Evolutionary conservation across 306 rosid species (phyloP), one percentile per base, ranked within the genome.

Genomic region (Aeschynomene evenia): DNA sequence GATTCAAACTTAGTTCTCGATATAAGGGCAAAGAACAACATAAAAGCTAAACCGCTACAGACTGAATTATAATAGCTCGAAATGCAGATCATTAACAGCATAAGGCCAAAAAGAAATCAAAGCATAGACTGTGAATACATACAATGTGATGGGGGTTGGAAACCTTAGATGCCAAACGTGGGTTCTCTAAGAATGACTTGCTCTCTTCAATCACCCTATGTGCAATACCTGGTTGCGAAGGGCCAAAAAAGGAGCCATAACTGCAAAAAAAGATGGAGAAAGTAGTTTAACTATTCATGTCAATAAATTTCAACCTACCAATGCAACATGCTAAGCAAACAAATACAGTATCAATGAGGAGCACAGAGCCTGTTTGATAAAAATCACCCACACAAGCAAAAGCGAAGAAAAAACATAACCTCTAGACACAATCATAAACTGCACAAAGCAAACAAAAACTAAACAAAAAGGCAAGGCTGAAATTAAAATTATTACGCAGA

Each of bases 131-230:
- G 21, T 26, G 6, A 48, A 52, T 63, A 76, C 90, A 46, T 84
- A 92, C 96, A 20, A 23, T 49, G 31, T 85, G 88, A 61, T 1
- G 67, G 61, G 81, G 26, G 29, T 78, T 79, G 26, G 89, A 66
- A 61, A 63, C 31, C 73, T 72, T 81, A 39, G 90, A 51, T 12
- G 87, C 70, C 83, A 89, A 78, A 68, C 89, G 95, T 70, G 80
- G 80, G 75, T 72, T 92, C 80, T 89, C 96, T 67, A 87, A 66
- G 37, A 92, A 49, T 1, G 96, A 87, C 79, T 87, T 89, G 89
- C 92, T 87, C 83, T 92, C 98, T 76, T 92, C 95, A 62, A 92
- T 89, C 45, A 92, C 98, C 84, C 98, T 80, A 54, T 81, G 86
- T 28, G 98, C 84, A 56, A 92, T 89, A 66, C 79, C 83, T 23